These are phyloP conservation scores for Phytophthora fragariaefolia DNA, from an alignment of 352 stramenopile genomes.

Conservation along the genomic window DNA sequence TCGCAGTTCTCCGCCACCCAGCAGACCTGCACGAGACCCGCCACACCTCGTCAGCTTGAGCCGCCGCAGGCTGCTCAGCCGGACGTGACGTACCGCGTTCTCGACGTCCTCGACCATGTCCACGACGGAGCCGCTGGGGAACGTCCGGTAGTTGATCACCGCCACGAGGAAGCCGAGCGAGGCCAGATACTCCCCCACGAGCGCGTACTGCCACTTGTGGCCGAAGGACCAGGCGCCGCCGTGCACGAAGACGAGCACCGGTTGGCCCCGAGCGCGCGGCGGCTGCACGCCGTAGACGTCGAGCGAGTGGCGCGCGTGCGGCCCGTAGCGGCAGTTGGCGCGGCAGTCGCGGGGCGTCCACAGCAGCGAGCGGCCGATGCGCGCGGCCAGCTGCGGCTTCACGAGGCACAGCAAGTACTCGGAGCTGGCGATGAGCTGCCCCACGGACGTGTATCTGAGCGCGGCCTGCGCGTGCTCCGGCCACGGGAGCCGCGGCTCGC, in stretches of 20 bases:
- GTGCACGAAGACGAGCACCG: slow-evolving; percentile 92
- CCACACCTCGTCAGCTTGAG: slow-evolving; percentile 6
- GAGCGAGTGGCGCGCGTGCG: slow-evolving; percentile 58
- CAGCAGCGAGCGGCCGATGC: slow-evolving; percentile 55
- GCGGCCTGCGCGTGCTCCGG: slow-evolving; percentile 17
- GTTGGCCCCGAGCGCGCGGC: slow-evolving; percentile 29
- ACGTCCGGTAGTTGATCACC: slow-evolving; percentile 92
- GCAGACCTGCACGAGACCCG: slow-evolving; percentile 41
- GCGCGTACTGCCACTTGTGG: slow-evolving; percentile 81
- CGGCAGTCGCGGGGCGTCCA: slow-evolving; percentile 39
- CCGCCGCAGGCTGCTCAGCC: background rate
- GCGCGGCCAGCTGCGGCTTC: slow-evolving; percentile 55
- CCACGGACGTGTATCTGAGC: slow-evolving; percentile 55
- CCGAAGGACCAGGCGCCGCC: slow-evolving; percentile 89
- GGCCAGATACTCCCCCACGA: slow-evolving; percentile 68
- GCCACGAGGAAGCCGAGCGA: slow-evolving; percentile 76
- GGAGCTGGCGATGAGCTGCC: slow-evolving; percentile 55
- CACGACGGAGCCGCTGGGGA: slow-evolving; percentile 78
- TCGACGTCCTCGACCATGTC: slow-evolving; percentile 93
- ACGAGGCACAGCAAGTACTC: slow-evolving; percentile 64
- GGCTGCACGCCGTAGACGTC: slow-evolving; percentile 64
- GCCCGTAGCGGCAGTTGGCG: slow-evolving; percentile 50
- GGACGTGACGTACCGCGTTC: slow-evolving; percentile 61
- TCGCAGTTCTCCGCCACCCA: slow-evolving; percentile 63
- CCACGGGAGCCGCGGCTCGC: slow-evolving; percentile 26